These are phyloP conservation scores for Ajuga reptans DNA, from an alignment of 305 asterid species.

Conservation along the genomic window DNA sequence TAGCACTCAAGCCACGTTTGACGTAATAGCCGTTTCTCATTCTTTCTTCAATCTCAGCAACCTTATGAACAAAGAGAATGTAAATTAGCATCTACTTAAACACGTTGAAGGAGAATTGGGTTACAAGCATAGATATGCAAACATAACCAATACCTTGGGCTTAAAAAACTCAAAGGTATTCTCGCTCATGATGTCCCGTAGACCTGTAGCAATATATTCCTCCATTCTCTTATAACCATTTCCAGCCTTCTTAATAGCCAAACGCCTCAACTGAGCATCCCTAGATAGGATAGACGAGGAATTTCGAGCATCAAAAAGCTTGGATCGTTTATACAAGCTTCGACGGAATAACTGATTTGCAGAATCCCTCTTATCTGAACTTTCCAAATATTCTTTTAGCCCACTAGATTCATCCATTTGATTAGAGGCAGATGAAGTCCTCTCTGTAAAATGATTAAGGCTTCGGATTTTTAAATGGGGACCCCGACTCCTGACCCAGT, in stretches of 20 bases:
- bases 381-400: slow-evolving; percentile 85
- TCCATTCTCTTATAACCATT: slow-evolving; percentile 84
- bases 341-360: slow-evolving; percentile 80
- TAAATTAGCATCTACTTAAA: slow-evolving; percentile 14
- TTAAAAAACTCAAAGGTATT: slow-evolving; percentile 69
- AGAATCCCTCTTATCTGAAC: slow-evolving; percentile 85
- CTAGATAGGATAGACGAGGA: slow-evolving; percentile 84
- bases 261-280: slow-evolving; percentile 89
- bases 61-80: slow-evolving; percentile 46
- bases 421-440: slow-evolving; percentile 37
- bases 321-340: slow-evolving; percentile 92
- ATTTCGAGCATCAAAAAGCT: slow-evolving; percentile 89
- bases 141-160: slow-evolving; percentile 57
- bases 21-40: slow-evolving; percentile 81
- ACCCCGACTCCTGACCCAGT: slow-evolving; percentile 59
- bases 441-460: slow-evolving; percentile 50
- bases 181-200: slow-evolving; percentile 77
- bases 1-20: slow-evolving; percentile 67
- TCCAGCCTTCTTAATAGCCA: slow-evolving; percentile 79
- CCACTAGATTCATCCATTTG: slow-evolving; percentile 87
- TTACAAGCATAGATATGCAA: background rate
- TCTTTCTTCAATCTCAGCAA: slow-evolving; percentile 69
- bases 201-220: slow-evolving; percentile 56
- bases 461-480: slow-evolving; percentile 45
- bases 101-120: background rate